These are phyloP conservation scores for Pseudomonodictys pantanalensis DNA, from an alignment of 495 filamentous ascomycete genomes.

Conservation along the genomic window DNA sequence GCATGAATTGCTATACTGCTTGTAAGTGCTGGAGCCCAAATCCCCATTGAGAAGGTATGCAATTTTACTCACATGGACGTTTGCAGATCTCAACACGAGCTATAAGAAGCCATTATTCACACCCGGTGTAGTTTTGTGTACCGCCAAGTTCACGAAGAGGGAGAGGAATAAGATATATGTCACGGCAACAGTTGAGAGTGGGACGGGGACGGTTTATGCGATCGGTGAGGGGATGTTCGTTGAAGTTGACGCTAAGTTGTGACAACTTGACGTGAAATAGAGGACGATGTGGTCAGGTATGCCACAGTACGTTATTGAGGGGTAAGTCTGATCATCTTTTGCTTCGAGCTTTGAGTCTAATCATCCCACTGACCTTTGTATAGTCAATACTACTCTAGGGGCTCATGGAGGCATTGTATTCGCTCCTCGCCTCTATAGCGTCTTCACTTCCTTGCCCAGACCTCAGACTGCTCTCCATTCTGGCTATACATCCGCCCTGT, in stretches of 20 bases:
- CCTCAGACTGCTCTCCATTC: too few species aligned
- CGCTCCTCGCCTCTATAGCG: too few species aligned
- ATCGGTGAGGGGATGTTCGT: slow-evolving; percentile 41
- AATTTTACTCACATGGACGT: neutral
- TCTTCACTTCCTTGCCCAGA: too few species aligned
- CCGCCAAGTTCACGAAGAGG: slow-evolving; percentile 38
- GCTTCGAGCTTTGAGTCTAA: too few species aligned
- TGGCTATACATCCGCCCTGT: too few species aligned
- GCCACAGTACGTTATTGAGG: too few species aligned
- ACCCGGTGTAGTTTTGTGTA: slow-evolving; percentile 52
- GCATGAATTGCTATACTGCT: slow-evolving; percentile 49
- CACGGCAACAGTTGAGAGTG: slow-evolving; percentile 36
- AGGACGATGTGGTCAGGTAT: neutral
- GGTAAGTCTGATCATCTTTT: too few species aligned
- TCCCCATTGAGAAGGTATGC: neutral
- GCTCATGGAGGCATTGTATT: too few species aligned
- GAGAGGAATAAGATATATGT: slow-evolving; percentile 41
- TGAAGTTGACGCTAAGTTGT: slow-evolving; percentile 39
- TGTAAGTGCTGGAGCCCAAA: slow-evolving; percentile 25
- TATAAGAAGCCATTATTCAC: slow-evolving; percentile 56
- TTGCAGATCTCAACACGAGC: slow-evolving; percentile 50
- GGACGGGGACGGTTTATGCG: slow-evolving; percentile 37
- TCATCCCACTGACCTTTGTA: too few species aligned
- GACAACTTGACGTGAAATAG: slow-evolving; percentile 10
- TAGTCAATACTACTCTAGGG: too few species aligned